A percentile compares a stretch with the other conserved stretches of the same genome.
Evolutionary conservation across 345 rosid genomes (phyloP).

Genomic region (Anacardium occidentale): DNA sequence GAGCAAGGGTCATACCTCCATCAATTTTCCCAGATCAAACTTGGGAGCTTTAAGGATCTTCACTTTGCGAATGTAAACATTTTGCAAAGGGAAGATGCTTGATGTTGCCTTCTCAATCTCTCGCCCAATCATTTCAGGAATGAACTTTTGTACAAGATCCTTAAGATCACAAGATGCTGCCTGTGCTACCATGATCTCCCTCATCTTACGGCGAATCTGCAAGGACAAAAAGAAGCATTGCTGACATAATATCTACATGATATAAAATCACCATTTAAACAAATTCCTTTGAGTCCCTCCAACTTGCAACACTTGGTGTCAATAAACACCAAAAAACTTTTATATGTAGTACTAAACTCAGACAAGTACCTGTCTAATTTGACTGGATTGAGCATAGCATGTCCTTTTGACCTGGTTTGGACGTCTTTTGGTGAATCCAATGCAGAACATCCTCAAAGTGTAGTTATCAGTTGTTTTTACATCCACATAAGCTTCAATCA

Average conservation of each 20-base stretch:
- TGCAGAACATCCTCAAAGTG: slow-evolving; percentile 87
- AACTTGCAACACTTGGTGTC: neutral
- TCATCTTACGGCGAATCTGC: slow-evolving; percentile 92
- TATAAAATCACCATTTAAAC: neutral
- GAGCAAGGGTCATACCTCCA: slow-evolving; percentile 55
- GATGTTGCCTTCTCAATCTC: slow-evolving; percentile 88
- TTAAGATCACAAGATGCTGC: slow-evolving; percentile 84
- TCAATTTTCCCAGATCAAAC: slow-evolving; percentile 93
- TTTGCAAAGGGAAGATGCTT: slow-evolving; percentile 80
- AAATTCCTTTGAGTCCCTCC: neutral
- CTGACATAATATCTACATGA: neutral
- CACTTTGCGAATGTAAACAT: slow-evolving; percentile 86
- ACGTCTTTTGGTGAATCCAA: slow-evolving; percentile 91
- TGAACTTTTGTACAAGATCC: slow-evolving; percentile 76
- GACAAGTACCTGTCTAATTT: slow-evolving; percentile 65
- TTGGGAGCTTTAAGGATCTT: slow-evolving; percentile 94
- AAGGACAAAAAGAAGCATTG: neutral
- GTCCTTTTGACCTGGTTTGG: slow-evolving; percentile 93
- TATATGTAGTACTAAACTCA: neutral
- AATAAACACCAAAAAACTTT: too few relatives aligned
- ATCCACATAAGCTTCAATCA: slow-evolving; percentile 91
- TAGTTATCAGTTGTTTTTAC: slow-evolving; percentile 88
- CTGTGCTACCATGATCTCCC: slow-evolving; percentile 74
- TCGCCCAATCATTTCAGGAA: slow-evolving; percentile 79
- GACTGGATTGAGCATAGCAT: slow-evolving; percentile 94